These are phyloP conservation scores for Hirschioporus abietinus DNA, from an alignment of 768 basidiomycete species.

Conservation along the genomic window DNA sequence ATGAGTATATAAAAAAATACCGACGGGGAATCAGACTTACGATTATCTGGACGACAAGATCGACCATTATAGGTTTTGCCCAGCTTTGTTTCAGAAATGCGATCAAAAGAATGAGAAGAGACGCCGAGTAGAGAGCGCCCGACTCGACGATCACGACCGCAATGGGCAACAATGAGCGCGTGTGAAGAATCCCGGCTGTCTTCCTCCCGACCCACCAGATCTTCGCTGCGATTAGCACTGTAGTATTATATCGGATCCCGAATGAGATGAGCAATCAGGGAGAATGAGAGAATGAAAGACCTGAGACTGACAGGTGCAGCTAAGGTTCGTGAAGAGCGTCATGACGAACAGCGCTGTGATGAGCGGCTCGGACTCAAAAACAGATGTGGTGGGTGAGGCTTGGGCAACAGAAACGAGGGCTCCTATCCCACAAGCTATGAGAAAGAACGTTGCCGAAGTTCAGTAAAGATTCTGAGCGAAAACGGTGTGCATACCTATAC, in stretches of 20 bases:
- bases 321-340: constrained; percentile 32
- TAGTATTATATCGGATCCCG: not conserved
- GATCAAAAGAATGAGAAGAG: constrained; percentile 28
- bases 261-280: not conserved
- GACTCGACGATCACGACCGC: constrained; percentile 33
- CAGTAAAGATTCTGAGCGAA: not conserved
- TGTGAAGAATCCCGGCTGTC: constrained; percentile 17
- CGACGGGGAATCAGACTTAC: not conserved
- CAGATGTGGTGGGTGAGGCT: constrained; percentile 20
- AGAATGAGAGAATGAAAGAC: not conserved
- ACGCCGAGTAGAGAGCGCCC: constrained; percentile 31
- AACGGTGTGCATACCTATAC: constrained; percentile 21
- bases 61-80: constrained; percentile 11
- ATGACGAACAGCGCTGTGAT: constrained; percentile 34
- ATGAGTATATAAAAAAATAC: not conserved
- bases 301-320: constrained; percentile 27
- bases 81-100: constrained; percentile 29
- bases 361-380: constrained; percentile 30
- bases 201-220: constrained; percentile 30
- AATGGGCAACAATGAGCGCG: constrained; percentile 25
- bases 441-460: constrained; percentile 2
- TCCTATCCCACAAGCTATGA: constrained; percentile 25
- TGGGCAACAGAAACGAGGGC: constrained; percentile 28
- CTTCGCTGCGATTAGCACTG: constrained; percentile 27
- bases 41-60: not conserved